Base-by-base conservation (phyloP, 73 alveolate species). In the Blepharisma japonicum region DNA sequence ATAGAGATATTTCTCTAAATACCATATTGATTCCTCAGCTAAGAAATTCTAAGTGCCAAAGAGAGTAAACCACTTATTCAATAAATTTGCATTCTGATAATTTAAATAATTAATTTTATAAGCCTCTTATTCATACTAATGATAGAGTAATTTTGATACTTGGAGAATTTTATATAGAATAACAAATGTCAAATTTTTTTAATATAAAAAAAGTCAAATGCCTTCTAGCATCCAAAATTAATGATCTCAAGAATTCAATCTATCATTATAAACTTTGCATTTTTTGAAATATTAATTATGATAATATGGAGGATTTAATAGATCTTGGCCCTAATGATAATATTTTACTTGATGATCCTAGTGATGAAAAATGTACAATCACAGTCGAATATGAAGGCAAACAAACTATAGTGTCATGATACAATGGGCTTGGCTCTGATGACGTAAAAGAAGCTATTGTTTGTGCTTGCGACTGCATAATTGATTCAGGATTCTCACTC, bases 401-500 rank as follows among this genome's bases (percentile, higher is more conserved):
- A 6, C 55, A 83, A 48, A 56, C 53, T 78, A 72, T 72, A 25
- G 81, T 81, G 20, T 71, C 76, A 1, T 81, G 89, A 80, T 81
- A 77, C 39, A 55, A 21, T 20, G 89, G 82, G 2, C 46, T 80
- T 7, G 68, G 56, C 6, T 25, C 38, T 54, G 68, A 72, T 18
- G 92, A 85, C 27, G 80, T 85, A 1, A 71, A 67, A 74, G 87
- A 81, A n/a, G 76, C 78, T 71, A 66, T 85, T 14, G 18, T 85
- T 38, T 70, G 89, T 18, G 87, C 89, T 20, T 82, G 88, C 51
- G 92, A 82, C 11, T 49, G 85, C 32, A 72, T 85, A 6, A 53
- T 79, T 55, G 92, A 85, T 66, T 61, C 83, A 27, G 89, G 84
- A 18, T 85, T 85, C 55, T 81, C 77, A 46, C 77, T 85, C 0